Percentiles rank a stretch among this genome's conserved stretches.
These are phyloP conservation scores for Achaetomium macrosporum DNA, from an alignment of 2,329 filamentous ascomycete genomes.

Conservation along the genomic window DNA sequence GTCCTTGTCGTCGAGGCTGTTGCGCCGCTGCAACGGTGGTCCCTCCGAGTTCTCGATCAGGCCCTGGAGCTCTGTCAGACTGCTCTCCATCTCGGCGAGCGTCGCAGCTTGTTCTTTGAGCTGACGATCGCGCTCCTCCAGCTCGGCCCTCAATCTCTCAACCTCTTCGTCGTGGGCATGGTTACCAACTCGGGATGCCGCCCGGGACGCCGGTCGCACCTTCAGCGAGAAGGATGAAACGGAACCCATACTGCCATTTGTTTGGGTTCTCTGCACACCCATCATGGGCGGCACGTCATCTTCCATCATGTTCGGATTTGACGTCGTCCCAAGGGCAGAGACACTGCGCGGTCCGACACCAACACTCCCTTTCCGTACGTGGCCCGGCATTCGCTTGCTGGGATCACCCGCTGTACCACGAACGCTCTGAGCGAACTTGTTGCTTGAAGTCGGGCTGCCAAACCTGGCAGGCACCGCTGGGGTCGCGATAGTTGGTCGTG, in stretches of 20 bases:
- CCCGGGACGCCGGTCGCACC: constrained; percentile 47
- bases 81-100: constrained; percentile 84
- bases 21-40: constrained; percentile 32
- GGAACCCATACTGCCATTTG: constrained; percentile 50
- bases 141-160: constrained; percentile 62
- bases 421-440: constrained; percentile 59
- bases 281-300: constrained; percentile 52
- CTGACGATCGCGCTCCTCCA: constrained; percentile 80
- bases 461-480: constrained; percentile 52
- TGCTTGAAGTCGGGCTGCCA: constrained; percentile 53
- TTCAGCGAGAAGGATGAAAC: constrained; percentile 50
- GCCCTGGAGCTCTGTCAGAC: constrained; percentile 67
- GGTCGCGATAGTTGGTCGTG: constrained; percentile 52
- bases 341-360: constrained; percentile 52
- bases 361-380: constrained; percentile 46
- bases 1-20: constrained; percentile 63
- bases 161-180: constrained; percentile 62
- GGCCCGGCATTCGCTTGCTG: constrained; percentile 44
- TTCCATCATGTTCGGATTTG: constrained; percentile 44
- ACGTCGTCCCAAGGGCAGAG: constrained; percentile 49
- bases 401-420: constrained; percentile 57
- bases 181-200: constrained; percentile 29
- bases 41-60: constrained; percentile 58
- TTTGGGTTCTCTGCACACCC: constrained; percentile 45
- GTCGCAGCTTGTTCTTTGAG: constrained; percentile 81